Percentiles rank a stretch among this genome's conserved stretches.
Evolutionary conservation across 2,329 filamentous ascomycete genomes (phyloP).

Genomic region (Xylaria sp.): DNA sequence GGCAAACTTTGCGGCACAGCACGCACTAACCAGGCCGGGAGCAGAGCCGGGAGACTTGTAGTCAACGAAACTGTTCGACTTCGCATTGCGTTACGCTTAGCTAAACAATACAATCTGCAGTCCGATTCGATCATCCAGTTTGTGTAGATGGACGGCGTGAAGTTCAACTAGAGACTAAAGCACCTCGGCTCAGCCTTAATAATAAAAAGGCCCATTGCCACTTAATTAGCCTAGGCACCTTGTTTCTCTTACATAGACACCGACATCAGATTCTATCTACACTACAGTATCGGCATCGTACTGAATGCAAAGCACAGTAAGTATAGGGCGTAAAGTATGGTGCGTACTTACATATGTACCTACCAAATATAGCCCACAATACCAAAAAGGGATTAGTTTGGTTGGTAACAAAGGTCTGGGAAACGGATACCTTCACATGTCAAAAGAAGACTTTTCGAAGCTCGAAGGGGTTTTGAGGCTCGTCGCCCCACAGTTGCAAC

Average conservation of each 20-base stretch:
- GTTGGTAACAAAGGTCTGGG: background rate
- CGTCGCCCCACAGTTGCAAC: slow-evolving; percentile 17
- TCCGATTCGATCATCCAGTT: background rate
- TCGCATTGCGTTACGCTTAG: slow-evolving; percentile 5
- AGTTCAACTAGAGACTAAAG: background rate
- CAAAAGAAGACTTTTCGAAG: slow-evolving; percentile 1
- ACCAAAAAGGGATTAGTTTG: slow-evolving; percentile 6
- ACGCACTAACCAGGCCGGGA: background rate
- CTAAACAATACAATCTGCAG: background rate
- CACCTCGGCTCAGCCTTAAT: slow-evolving; percentile 15
- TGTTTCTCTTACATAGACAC: too few relatives aligned
- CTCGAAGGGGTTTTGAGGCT: slow-evolving; percentile 20
- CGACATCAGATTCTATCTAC: too few relatives aligned
- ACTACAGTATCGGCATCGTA: too few relatives aligned
- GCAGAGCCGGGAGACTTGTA: background rate
- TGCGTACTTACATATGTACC: too few relatives aligned
- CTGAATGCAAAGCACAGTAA: too few relatives aligned
- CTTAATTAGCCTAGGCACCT: background rate
- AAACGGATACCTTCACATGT: slow-evolving; percentile 28
- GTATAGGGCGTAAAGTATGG: too few relatives aligned
- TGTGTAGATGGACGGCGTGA: background rate
- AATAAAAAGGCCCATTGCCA: background rate
- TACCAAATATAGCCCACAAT: background rate
- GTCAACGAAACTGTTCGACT: background rate
- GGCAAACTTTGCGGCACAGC: slow-evolving; percentile 2